These are phyloP conservation scores for Ceratorhiza oryzae-sativae DNA, from an alignment of 1,284 basidiomycete species.

Conservation along the genomic window DNA sequence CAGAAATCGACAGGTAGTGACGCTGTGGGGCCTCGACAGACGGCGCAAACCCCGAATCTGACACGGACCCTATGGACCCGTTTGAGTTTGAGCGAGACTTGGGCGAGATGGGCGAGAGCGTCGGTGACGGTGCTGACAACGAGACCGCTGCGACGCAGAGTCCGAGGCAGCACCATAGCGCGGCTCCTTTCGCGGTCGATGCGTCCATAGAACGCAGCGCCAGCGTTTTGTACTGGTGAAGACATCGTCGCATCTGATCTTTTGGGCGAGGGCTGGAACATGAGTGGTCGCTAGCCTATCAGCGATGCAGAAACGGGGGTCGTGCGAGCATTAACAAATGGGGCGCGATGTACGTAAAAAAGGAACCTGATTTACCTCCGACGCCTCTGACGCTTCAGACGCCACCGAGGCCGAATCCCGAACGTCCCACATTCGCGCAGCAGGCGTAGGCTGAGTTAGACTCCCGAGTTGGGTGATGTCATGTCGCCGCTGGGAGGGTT, in stretches of 20 bases:
- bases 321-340: background rate
- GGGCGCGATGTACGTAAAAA: background rate
- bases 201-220: background rate
- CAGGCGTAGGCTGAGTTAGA: background rate
- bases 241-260: slow-evolving; percentile 13
- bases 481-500: background rate
- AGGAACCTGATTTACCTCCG: background rate
- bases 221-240: slow-evolving; percentile 4
- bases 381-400: slow-evolving; percentile 6
- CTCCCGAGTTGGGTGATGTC: slow-evolving; percentile 15
- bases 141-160: slow-evolving; percentile 1
- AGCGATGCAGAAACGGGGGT: background rate
- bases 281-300: slow-evolving; percentile 4
- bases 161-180: slow-evolving; percentile 30
- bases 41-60: slow-evolving; percentile 21
- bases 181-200: background rate
- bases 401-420: slow-evolving; percentile 5
- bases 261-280: background rate
- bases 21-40: slow-evolving; percentile 1
- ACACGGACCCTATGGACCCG: background rate
- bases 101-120: background rate
- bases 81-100: slow-evolving; percentile 5
- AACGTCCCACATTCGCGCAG: background rate
- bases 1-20: slow-evolving; percentile 15
- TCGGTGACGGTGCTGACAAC: background rate